phyloP scores from a whole-genome alignment of 192 early-diverging fungal species.

The Coemansia sp. region DNA sequence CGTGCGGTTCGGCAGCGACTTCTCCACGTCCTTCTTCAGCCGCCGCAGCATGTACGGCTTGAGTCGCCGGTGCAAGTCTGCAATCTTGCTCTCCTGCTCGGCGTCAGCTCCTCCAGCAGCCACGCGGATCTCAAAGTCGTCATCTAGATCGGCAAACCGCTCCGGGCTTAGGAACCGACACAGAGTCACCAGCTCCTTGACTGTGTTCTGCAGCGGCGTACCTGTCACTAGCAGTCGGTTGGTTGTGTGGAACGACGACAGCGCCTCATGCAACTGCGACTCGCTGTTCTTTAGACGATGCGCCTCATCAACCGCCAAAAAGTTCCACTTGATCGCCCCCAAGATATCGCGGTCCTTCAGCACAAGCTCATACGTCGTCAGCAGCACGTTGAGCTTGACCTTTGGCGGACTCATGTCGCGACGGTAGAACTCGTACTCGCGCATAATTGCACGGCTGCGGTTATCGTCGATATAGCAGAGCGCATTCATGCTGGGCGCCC shows the following conservation, averaged over 20 bases:
- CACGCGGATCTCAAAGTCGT: slow-evolving; percentile 73
- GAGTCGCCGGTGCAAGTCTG: slow-evolving; percentile 78
- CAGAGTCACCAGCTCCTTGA: slow-evolving; percentile 90
- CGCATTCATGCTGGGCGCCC: slow-evolving; percentile 95
- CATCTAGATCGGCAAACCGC: slow-evolving; percentile 80
- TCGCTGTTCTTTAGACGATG: slow-evolving; percentile 96
- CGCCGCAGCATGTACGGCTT: slow-evolving; percentile 93
- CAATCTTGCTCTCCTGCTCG: slow-evolving; percentile 82
- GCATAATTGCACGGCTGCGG: slow-evolving; percentile 79
- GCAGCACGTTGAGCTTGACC: slow-evolving; percentile 87
- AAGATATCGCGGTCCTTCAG: slow-evolving; percentile 87
- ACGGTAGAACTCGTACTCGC: slow-evolving; percentile 93
- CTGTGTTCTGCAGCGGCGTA: slow-evolving; percentile 98
- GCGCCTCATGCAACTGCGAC: slow-evolving; percentile 91
- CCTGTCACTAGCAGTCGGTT: slow-evolving; percentile 97
- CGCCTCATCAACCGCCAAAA: slow-evolving; percentile 96
- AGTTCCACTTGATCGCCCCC: slow-evolving; percentile 87
- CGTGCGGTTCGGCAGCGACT: slow-evolving; percentile 92
- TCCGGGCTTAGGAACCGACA: slow-evolving; percentile 94
- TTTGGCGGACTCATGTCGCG: slow-evolving; percentile 49
- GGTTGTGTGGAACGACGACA: slow-evolving; percentile 82
- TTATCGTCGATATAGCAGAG: slow-evolving; percentile 89
- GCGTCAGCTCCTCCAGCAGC: slow-evolving; percentile 58
- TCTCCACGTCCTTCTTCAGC: slow-evolving; percentile 98
- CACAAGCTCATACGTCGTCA: slow-evolving; percentile 96